phyloP scores from a whole-genome alignment of 345 rosid species.

The Nephelium lappaceum region DNA sequence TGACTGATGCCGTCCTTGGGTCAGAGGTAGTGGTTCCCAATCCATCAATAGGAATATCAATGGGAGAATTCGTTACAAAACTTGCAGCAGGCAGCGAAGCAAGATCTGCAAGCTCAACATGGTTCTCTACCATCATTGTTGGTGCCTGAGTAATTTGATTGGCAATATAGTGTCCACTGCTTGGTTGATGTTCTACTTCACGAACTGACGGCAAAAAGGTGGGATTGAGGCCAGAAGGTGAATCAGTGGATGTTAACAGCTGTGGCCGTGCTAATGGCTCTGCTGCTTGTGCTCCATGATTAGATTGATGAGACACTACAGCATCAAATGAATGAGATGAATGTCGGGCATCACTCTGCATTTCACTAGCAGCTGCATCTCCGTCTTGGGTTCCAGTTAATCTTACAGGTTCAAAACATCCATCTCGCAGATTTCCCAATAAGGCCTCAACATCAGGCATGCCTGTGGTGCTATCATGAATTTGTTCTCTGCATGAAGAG shows the following conservation, averaged over 20 bases:
- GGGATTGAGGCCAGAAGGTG: conserved; percentile 14
- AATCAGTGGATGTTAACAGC: conserved; percentile 12
- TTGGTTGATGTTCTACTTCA: conserved; percentile 25
- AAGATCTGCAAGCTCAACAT: conserved; percentile 19
- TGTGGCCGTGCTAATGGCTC: conserved; percentile 23
- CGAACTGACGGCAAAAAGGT: conserved; percentile 23
- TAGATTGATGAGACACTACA: conserved; percentile 15
- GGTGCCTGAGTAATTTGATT: conserved; percentile 19
- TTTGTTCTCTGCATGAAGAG: conserved; percentile 26
- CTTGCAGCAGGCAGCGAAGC: conserved; percentile 19
- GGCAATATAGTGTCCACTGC: conserved; percentile 15
- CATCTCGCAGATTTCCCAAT: conserved; percentile 22
- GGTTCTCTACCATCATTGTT: conserved; percentile 18
- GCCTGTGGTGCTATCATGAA: conserved; percentile 15
- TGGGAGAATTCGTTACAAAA: conserved; percentile 10
- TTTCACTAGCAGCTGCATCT: conserved; percentile 29
- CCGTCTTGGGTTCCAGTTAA: conserved; percentile 37
- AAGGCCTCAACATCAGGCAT: conserved; percentile 31
- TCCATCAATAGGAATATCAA: conserved; percentile 15
- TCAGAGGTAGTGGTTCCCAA: conserved; percentile 22
- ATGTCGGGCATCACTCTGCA: conserved; percentile 28
- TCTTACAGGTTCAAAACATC: conserved; percentile 29
- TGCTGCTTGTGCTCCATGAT: background rate
- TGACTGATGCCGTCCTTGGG: conserved; percentile 19
- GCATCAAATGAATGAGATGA: background rate